These are phyloP conservation scores for Metschnikowia vanudenii DNA, from an alignment of 805 yeast genomes.

Conservation along the genomic window DNA sequence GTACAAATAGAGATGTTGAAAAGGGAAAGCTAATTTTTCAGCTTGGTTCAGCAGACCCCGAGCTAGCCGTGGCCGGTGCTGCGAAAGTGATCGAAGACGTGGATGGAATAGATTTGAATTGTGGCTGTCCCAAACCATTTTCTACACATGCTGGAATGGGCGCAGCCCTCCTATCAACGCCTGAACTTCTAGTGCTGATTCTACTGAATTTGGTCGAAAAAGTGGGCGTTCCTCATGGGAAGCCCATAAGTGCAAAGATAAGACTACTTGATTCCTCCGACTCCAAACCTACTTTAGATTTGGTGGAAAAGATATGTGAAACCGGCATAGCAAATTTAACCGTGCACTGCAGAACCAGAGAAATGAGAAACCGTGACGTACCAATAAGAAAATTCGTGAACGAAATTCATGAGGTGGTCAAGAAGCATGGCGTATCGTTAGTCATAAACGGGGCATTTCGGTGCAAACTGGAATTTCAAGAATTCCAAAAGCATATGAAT, in stretches of 20 bases:
- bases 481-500: conserved; percentile 52
- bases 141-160: conserved; percentile 97
- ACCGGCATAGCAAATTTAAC: conserved; percentile 89
- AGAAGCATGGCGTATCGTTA: conserved; percentile 61
- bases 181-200: conserved; percentile 73
- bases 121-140: conserved; percentile 97
- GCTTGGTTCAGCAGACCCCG: conserved; percentile 83
- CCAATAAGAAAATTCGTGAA: conserved; percentile 73
- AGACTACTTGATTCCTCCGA: conserved; percentile 67
- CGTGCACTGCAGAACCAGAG: conserved; percentile 85
- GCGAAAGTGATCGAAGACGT: conserved; percentile 78
- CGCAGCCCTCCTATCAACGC: conserved; percentile 82
- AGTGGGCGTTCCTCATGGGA: conserved; percentile 73
- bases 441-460: conserved; percentile 79
- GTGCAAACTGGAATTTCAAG: conserved; percentile 50
- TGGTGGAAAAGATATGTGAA: conserved; percentile 49
- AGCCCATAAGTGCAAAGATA: conserved; percentile 90
- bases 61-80: conserved; percentile 87
- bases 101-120: conserved; percentile 88
- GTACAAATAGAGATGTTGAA: conserved; percentile 68
- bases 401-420: conserved; percentile 61
- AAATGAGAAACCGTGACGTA: conserved; percentile 82
- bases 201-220: conserved; percentile 65
- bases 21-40: conserved; percentile 75
- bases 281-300: conserved; percentile 48